These are phyloP conservation scores for Przewalskia tangutica DNA, from an alignment of 257 asterid genomes.

Conservation along the genomic window DNA sequence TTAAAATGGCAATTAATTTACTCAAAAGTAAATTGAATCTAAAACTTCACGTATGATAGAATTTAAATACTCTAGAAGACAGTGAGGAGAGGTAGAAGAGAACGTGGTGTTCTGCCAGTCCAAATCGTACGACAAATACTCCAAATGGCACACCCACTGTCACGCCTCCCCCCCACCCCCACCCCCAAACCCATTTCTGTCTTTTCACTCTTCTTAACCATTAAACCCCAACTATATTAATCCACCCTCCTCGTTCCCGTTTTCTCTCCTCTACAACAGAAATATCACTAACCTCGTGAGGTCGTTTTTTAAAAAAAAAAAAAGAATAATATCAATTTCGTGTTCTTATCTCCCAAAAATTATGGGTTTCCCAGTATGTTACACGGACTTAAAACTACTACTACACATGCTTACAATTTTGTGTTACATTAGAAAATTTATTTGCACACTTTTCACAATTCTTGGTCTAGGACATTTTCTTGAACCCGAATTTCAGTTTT, in stretches of 20 bases:
- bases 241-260: background rate
- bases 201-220: background rate
- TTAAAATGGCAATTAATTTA: too few relatives aligned
- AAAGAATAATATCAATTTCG: too few relatives aligned
- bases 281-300: background rate
- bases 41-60: too few relatives aligned
- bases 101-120: background rate
- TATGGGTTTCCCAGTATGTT: slow-evolving; percentile 89
- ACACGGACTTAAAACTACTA: slow-evolving; percentile 48
- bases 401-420: slow-evolving; percentile 42
- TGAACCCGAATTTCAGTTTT: slow-evolving; percentile 19
- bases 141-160: background rate
- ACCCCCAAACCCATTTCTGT: background rate
- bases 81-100: background rate
- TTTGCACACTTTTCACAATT: slow-evolving; percentile 22
- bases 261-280: background rate
- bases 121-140: background rate
- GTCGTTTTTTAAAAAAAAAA: too few relatives aligned
- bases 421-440: slow-evolving; percentile 36
- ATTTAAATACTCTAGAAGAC: too few relatives aligned
- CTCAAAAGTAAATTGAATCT: too few relatives aligned
- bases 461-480: slow-evolving; percentile 51
- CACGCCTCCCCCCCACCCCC: background rate
- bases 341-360: background rate
- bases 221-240: background rate